Evolutionary conservation across 352 stramenopile genomes (phyloP), one percentile per base, ranked within the genome.

Genomic region (Phytophthora europaea): DNA sequence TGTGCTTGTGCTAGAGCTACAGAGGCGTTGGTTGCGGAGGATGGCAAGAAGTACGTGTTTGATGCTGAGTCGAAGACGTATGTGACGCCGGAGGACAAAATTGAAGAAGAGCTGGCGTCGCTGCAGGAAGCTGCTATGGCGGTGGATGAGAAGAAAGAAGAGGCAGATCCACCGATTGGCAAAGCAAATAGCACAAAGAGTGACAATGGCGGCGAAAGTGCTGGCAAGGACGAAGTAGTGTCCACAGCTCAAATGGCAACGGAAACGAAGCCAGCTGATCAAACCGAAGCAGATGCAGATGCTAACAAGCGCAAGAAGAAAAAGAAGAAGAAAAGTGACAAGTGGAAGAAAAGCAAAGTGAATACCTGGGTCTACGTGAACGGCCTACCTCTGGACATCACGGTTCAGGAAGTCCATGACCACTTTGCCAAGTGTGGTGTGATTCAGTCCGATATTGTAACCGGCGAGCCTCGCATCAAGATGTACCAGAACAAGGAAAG

Each of bases 301-400:
- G 78, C 48, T 48, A 83, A 83, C 54, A 92, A 90, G 67, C 72
- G 65, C 20, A 95, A 88, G 54, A 90, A 88, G 64, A 97, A 94
- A 66, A 93, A 94, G 22, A 92, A 92, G 54, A 88, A 91, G 55
- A 90, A 97, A 38, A 91, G 76, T 33, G 85, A 96, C 22, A 90
- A 92, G 71, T 92, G 80, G 87, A 94, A 93, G 66, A 81, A 84
- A 36, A 88, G 79, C 57, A 98, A 98, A 79, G 85, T 72, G 4
- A 96, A 96, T 58, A 97, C 92, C 68, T 99, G 97, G 97, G 91
- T 99, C 20, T 99, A 99, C 69, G 88, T 99, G 31, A 98, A 97
- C 38, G 97, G 97, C 20, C 80, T 99, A 36, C 98, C 98, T n/a
- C 66, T 91, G 8, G 94, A 99, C 67, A 79, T 96, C 10, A 98